Evolutionary conservation across 176 grass and related monocot species (phyloP).

Genomic region (Puya raimondii): DNA sequence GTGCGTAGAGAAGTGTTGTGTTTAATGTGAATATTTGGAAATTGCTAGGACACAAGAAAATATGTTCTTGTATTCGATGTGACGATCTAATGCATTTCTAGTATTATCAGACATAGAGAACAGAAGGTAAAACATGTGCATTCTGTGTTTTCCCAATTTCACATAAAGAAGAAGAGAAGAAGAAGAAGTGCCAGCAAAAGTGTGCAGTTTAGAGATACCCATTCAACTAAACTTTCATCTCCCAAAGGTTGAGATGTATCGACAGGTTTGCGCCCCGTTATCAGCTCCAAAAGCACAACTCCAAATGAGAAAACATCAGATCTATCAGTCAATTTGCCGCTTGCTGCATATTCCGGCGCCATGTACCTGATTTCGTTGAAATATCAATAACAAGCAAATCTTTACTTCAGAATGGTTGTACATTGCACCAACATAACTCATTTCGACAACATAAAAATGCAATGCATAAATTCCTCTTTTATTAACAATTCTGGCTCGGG

Average conservation of each 20-base stretch:
- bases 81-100: no score
- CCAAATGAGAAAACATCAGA: conserved; percentile 96
- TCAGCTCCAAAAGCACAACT: conserved; percentile 87
- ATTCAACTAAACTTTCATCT: conserved; percentile 84
- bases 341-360: conserved; percentile 78
- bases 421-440: no score
- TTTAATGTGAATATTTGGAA: no score
- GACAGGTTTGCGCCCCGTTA: conserved; percentile 74
- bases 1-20: no score
- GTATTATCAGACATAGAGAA: no score
- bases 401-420: background rate
- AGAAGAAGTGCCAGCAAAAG: background rate
- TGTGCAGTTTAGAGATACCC: conserved; percentile 28
- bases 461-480: no score
- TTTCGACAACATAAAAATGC: no score
- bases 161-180: background rate
- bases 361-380: conserved; percentile 42
- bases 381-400: background rate
- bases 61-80: no score
- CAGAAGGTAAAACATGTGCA: background rate
- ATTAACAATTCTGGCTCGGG: no score
- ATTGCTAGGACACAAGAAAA: no score
- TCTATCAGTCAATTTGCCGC: conserved; percentile 73
- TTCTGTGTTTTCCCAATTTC: background rate
- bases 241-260: conserved; percentile 55